Evolutionary conservation across 208 protist species (phyloP).

Genomic region (Trypanosoma brucei): DNA sequence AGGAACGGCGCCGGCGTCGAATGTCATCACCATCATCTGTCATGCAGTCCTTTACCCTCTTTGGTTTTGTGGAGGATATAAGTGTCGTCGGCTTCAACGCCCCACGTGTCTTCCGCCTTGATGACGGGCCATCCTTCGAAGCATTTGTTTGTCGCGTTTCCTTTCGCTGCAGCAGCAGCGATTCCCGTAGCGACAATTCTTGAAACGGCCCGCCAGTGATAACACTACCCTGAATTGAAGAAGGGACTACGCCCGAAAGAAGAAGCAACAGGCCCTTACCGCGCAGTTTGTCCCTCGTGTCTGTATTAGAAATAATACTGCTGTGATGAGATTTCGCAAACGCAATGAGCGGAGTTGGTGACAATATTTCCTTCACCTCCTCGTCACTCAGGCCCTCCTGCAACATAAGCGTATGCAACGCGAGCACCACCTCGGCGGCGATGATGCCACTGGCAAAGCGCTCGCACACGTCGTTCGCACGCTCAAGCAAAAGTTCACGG

Average conservation of each 20-base stretch:
- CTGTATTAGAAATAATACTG: constrained; percentile 19
- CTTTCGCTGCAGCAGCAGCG: constrained; percentile 21
- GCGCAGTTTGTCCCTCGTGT: constrained; percentile 18
- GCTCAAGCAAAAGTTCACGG: constrained; percentile 11
- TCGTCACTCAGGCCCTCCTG: constrained; percentile 1
- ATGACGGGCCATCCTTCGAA: not conserved
- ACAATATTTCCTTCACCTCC: constrained; percentile 10
- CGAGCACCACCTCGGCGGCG: constrained; percentile 42
- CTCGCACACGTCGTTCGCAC: constrained; percentile 14
- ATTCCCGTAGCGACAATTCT: constrained; percentile 20
- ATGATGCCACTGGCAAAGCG: constrained; percentile 16
- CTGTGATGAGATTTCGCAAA: constrained; percentile 10
- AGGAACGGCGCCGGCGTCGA: not conserved
- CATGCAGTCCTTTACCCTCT: not conserved
- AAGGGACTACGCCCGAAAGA: constrained; percentile 11
- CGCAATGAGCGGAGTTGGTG: constrained; percentile 13
- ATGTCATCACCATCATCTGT: not conserved
- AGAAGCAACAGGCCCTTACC: constrained; percentile 17
- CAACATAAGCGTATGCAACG: constrained; percentile 25
- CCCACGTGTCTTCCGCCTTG: constrained; percentile 1
- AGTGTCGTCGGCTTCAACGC: constrained; percentile 18
- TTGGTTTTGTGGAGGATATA: not conserved
- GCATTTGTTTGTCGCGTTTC: not conserved
- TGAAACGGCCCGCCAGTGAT: not conserved
- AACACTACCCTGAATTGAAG: constrained; percentile 4